phyloP scores from a whole-genome alignment of 805 yeast species.

The Candida chauliodis region DNA sequence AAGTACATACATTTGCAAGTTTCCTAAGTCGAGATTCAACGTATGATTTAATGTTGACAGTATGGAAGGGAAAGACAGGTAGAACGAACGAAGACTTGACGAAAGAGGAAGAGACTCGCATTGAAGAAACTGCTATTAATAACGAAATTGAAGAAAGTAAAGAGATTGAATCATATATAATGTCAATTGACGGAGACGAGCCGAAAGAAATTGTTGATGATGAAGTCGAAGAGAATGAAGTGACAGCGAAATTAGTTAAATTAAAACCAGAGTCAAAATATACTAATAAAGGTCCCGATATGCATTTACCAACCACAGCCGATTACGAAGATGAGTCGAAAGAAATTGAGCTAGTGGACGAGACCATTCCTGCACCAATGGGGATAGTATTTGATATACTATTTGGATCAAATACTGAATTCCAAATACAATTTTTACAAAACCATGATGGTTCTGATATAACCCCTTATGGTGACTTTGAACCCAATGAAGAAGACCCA shows the following conservation, averaged over 20 bases:
- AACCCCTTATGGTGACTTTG: constrained; percentile 33
- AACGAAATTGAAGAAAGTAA: constrained; percentile 18
- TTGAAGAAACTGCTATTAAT: constrained; percentile 12
- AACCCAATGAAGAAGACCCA: constrained; percentile 30
- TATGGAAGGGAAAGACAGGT: constrained; percentile 56
- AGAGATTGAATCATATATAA: constrained; percentile 24
- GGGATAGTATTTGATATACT: constrained; percentile 69
- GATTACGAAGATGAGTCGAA: constrained; percentile 18
- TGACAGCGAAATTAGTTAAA: constrained; percentile 22
- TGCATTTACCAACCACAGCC: constrained; percentile 57
- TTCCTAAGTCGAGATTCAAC: constrained; percentile 80
- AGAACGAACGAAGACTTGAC: constrained; percentile 27
- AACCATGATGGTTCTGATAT: constrained; percentile 47
- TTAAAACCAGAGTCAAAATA: constrained; percentile 38
- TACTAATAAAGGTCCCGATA: constrained; percentile 59
- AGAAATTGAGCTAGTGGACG: constrained; percentile 47
- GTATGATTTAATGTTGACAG: constrained; percentile 60
- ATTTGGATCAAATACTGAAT: constrained; percentile 56
- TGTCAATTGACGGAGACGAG: constrained; percentile 44
- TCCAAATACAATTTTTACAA: constrained; percentile 36
- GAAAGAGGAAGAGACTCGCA: constrained; percentile 39
- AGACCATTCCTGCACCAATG: constrained; percentile 62
- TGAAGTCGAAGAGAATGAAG: constrained; percentile 21
- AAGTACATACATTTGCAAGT: constrained; percentile 78
- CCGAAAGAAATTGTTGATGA: constrained; percentile 18